Evolutionary conservation across 208 protist genomes (phyloP), one percentile per base, ranked within the genome.

Genomic region (Angomonas deanei): DNA sequence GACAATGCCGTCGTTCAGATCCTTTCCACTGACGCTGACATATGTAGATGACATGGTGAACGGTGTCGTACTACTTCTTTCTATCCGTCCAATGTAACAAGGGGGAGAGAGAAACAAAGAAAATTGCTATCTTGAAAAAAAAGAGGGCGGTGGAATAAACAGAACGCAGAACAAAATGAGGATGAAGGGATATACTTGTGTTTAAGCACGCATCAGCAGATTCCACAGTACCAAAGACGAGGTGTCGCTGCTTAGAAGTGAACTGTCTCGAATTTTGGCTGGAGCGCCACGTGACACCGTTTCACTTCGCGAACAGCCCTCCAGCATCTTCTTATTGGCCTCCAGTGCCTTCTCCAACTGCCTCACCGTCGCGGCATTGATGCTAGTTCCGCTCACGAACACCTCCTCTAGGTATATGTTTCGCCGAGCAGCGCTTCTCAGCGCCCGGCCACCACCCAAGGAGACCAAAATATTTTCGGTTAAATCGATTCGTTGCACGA

Each of bases 1-100:
- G 19, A 54, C 57, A 5, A 94, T 60, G 17, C 79, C 78, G 23
- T 73, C 71, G 10, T 67, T 68, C 50, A 92, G 86, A 38, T 86
- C 79, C 31, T 75, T 80, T 3, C 74, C 80, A 23, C 72, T 46
- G 3, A 76, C 66, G 63, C 66, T 86, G 15, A 86, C 62, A 67
- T 72, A 88, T 2, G 78, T 69, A 3, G 81, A 70, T 17, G 76
- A 68, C 66, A 74, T 81, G 28, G 8, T 30, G n/a, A 59, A 42
- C 36, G 36, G n/a, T n/a, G n/a, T n/a, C n/a, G n/a, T n/a, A n/a
- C n/a, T n/a, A n/a, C n/a, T n/a, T n/a, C n/a, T n/a, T n/a, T n/a
- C n/a, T n/a, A n/a, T n/a, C n/a, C n/a, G n/a, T n/a, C n/a, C n/a
- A n/a, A n/a, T n/a, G n/a, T n/a, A n/a, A 50, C 3, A 42, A 70